A percentile compares a stretch with the other conserved stretches of the same genome.
phyloP scores from a whole-genome alignment of 2,329 filamentous ascomycete genomes.

The Aquanectria penicillioides region DNA sequence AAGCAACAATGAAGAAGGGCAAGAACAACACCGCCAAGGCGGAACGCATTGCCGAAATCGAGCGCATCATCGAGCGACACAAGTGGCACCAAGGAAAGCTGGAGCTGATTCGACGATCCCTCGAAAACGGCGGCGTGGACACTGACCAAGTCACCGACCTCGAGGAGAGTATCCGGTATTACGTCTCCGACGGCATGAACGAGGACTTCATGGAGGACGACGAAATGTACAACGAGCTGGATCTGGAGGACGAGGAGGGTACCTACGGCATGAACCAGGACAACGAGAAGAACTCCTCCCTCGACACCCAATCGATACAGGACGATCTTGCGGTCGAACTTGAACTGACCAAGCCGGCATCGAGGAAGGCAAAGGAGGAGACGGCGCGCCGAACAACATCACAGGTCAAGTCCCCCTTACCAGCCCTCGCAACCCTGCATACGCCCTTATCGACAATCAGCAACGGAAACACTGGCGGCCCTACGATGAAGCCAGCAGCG shows the following conservation, averaged over 20 bases:
- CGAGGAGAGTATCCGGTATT: constrained; percentile 94
- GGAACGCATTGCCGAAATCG: constrained; percentile 88
- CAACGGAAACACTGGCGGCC: constrained; percentile 64
- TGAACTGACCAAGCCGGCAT: constrained; percentile 57
- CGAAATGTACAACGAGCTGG: constrained; percentile 92
- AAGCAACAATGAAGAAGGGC: constrained; percentile 92
- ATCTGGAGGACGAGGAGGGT: constrained; percentile 91
- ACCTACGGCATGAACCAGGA: constrained; percentile 83
- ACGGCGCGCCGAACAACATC: constrained; percentile 76
- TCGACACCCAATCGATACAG: constrained; percentile 91
- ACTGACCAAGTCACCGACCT: constrained; percentile 86
- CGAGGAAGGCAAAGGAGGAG: constrained; percentile 71
- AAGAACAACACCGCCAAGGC: constrained; percentile 87
- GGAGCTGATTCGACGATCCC: constrained; percentile 86
- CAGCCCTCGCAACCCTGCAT: constrained; percentile 91
- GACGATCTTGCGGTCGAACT: constrained; percentile 76
- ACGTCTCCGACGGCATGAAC: constrained; percentile 89
- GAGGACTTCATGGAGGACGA: constrained; percentile 95
- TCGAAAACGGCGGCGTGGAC: constrained; percentile 94
- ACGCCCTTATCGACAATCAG: constrained; percentile 71
- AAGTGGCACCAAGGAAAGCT: constrained; percentile 97
- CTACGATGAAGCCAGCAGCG: constrained; percentile 91
- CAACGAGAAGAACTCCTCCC: constrained; percentile 89
- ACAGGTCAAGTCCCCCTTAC: constrained; percentile 92
- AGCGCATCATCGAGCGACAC: constrained; percentile 86